Evolutionary conservation across 1,284 basidiomycete genomes (phyloP).

Genomic region (Austropuccinia psidii): DNA sequence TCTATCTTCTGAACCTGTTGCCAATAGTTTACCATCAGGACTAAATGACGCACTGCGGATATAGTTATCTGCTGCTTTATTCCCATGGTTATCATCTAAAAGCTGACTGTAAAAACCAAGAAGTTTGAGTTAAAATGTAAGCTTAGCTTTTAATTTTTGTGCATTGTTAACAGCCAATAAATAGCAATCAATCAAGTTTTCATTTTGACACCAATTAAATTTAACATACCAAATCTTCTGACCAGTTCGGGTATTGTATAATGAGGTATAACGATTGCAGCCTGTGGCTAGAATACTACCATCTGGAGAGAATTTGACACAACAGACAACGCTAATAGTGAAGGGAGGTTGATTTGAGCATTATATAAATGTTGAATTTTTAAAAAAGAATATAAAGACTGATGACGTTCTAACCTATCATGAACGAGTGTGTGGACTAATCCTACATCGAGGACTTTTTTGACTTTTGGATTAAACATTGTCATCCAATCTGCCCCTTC

Average conservation of each 20-base stretch:
- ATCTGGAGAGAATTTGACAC: constrained; percentile 80
- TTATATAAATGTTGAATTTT: background rate
- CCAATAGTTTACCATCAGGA: constrained; percentile 69
- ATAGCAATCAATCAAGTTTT: constrained; percentile 28
- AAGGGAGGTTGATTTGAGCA: no score
- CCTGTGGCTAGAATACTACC: constrained; percentile 82
- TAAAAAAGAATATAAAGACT: background rate
- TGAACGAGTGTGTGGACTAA: constrained; percentile 85
- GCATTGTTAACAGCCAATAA: no score
- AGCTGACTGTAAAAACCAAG: constrained; percentile 55
- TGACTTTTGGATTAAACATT: constrained; percentile 78
- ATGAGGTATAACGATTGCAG: constrained; percentile 81
- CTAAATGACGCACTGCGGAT: constrained; percentile 77
- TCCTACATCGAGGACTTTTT: constrained; percentile 73
- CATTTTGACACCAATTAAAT: no score
- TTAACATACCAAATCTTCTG: constrained; percentile 61
- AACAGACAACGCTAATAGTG: constrained; percentile 68
- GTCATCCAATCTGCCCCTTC: constrained; percentile 92
- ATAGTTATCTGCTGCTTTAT: constrained; percentile 61
- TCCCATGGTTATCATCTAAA: constrained; percentile 57
- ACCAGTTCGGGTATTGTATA: constrained; percentile 80
- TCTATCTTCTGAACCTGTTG: constrained; percentile 75
- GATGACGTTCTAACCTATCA: constrained; percentile 55
- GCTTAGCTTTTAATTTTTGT: background rate
- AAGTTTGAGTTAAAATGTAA: no score